Evolutionary conservation across 2,329 filamentous ascomycete genomes (phyloP), one percentile per base, ranked within the genome.

Genomic region (Myotisia sp.): DNA sequence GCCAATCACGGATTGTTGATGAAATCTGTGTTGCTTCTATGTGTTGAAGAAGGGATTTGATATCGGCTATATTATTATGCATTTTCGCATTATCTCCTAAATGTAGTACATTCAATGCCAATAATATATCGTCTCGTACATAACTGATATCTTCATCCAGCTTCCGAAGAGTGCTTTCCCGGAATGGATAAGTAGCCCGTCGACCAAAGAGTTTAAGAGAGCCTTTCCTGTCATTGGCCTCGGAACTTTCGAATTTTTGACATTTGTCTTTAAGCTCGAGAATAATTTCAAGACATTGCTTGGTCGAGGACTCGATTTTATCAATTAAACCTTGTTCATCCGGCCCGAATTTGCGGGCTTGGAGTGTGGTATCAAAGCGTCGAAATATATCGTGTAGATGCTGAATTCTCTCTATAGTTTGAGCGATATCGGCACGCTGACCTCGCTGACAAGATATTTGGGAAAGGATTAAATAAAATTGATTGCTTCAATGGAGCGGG

Each of bases 121-220:
- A 41, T 9, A 45, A 51, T 6, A 61, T 31, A 8, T 49, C 48
- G 5, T 41, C 41, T 12, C 53, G 39, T 13, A 54, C 47, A 2
- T 56, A 55, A 33, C 46, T 42, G 10, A 59, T 42, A 34, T 57
- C 48, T 41, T 57, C 53, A 37, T 57, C 51, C 6, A 62, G 51
- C 37, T 56, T 58, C 34, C 53, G 45, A 27, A 63, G 40, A 1
- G 57, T 62, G 29, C 52, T 58, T 37, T 49, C 42, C 24, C 51
- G 47, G 37, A 62, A 48, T 17, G 44, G 46, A 41, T 50, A 48
- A 18, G 38, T 29, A 2, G 19, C 38, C 14, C 44, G 40, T 28
- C 41, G 44, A 12, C 43, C 38, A 23, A 38, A 34, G 33, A 42
- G 14, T 26, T 13, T 28, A 7, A 24, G 38, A 37, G 21, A 31